Evolutionary conservation across 2,329 filamentous ascomycete genomes (phyloP).

Genomic region (Cordyceps javanica): DNA sequence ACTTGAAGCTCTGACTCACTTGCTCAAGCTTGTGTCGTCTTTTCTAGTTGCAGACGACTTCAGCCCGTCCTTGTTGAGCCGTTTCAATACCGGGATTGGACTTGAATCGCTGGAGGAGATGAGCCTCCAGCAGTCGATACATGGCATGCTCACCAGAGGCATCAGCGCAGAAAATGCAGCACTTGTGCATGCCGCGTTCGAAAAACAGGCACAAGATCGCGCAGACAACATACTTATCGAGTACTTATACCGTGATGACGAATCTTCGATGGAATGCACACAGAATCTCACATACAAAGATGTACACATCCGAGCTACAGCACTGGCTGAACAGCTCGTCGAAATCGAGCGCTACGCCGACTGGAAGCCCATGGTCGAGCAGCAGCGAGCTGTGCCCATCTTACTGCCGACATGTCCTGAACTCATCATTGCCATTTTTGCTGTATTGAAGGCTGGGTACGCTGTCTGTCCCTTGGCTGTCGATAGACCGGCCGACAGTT

Average conservation of each 20-base stretch:
- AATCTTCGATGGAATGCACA: background rate
- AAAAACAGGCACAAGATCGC: background rate
- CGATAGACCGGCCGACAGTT: background rate
- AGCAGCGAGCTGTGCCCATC: constrained; percentile 9
- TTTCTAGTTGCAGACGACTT: background rate
- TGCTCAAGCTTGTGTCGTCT: background rate
- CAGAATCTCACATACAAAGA: constrained; percentile 1
- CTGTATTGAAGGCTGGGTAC: constrained; percentile 13
- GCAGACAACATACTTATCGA: background rate
- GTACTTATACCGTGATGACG: background rate
- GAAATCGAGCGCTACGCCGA: constrained; percentile 2
- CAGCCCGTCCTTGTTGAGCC: background rate
- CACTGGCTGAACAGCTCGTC: background rate
- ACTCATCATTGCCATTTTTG: constrained; percentile 9
- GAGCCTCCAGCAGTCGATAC: background rate
- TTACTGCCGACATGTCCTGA: constrained; percentile 6
- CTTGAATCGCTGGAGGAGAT: background rate
- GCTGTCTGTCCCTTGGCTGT: background rate
- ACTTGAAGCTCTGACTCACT: background rate
- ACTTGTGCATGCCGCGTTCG: background rate
- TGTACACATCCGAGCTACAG: background rate
- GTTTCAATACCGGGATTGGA: background rate
- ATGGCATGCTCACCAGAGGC: background rate
- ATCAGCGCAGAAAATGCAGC: background rate
- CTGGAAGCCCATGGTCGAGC: constrained; percentile 2